These are phyloP conservation scores for Cystofilobasidium capitatum DNA, from an alignment of 768 basidiomycete genomes.

Conservation along the genomic window DNA sequence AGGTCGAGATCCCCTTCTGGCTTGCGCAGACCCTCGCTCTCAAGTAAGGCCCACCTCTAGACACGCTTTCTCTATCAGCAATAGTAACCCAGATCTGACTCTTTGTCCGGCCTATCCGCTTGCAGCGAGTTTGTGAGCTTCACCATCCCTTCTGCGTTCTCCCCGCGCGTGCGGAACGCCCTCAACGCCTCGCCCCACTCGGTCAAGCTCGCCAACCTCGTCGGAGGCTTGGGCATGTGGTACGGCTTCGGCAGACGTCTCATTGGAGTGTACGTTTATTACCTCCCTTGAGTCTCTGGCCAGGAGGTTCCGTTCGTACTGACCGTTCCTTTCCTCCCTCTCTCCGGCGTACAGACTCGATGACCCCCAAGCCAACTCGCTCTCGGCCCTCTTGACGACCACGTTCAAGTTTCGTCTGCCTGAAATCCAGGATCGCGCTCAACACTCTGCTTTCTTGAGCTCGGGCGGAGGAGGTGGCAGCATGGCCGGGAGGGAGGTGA, in stretches of 20 bases:
- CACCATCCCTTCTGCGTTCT: constrained; percentile 69
- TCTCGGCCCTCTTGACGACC: constrained; percentile 62
- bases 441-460: constrained; percentile 68
- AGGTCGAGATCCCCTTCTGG: constrained; percentile 81
- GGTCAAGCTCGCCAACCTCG: constrained; percentile 69
- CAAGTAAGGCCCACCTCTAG: constrained; percentile 46
- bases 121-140: constrained; percentile 79
- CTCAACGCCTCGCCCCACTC: constrained; percentile 79
- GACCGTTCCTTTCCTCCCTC: not conserved
- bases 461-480: constrained; percentile 48
- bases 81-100: not conserved
- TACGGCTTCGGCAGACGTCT: constrained; percentile 83
- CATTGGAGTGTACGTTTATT: constrained; percentile 60
- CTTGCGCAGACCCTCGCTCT: constrained; percentile 75
- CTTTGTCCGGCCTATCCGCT: not conserved
- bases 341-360: constrained; percentile 52
- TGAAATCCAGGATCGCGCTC: constrained; percentile 78
- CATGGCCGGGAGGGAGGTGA: not conserved
- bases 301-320: not conserved
- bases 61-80: not conserved
- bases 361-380: constrained; percentile 60
- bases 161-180: constrained; percentile 66
- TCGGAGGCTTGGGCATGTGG: constrained; percentile 82
- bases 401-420: constrained; percentile 64
- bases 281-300: not conserved